phyloP scores from a whole-genome alignment of 2,329 filamentous ascomycete genomes.

The Zymoseptoria ardabiliae region DNA sequence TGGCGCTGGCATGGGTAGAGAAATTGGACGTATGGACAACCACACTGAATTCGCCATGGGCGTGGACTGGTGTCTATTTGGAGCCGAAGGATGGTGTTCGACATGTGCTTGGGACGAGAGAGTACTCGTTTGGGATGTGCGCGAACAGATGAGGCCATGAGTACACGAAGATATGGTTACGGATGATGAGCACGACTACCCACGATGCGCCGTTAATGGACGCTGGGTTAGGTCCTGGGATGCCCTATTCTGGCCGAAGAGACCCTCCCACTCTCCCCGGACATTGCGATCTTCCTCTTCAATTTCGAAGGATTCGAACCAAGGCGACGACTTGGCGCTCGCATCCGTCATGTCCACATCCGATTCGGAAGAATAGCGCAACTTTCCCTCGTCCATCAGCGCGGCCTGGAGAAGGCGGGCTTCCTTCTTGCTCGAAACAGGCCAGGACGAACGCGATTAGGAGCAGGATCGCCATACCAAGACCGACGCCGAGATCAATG shows the following conservation, averaged over 20 bases:
- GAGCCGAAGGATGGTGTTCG: slow-evolving; percentile 89
- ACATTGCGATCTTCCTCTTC: neutral
- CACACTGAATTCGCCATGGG: slow-evolving; percentile 96
- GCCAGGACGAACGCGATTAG: neutral
- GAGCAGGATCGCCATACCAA: neutral
- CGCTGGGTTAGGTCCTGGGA: neutral
- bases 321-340: neutral
- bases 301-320: slow-evolving; percentile 1
- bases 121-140: slow-evolving; percentile 86
- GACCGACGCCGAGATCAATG: slow-evolving; percentile 4
- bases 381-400: neutral
- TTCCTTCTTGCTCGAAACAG: neutral
- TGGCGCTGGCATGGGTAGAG: slow-evolving; percentile 36
- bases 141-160: slow-evolving; percentile 49
- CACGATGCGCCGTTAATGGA: neutral
- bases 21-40: slow-evolving; percentile 79
- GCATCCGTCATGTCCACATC: neutral
- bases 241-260: neutral
- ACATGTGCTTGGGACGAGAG: slow-evolving; percentile 92
- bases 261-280: neutral
- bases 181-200: neutral
- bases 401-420: neutral
- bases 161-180: neutral
- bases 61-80: slow-evolving; percentile 97
- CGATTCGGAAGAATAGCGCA: neutral